A percentile compares a stretch with the other conserved stretches of the same genome.
phyloP scores from a whole-genome alignment of 768 basidiomycete species.

The Leucocoprinus sp. region DNA sequence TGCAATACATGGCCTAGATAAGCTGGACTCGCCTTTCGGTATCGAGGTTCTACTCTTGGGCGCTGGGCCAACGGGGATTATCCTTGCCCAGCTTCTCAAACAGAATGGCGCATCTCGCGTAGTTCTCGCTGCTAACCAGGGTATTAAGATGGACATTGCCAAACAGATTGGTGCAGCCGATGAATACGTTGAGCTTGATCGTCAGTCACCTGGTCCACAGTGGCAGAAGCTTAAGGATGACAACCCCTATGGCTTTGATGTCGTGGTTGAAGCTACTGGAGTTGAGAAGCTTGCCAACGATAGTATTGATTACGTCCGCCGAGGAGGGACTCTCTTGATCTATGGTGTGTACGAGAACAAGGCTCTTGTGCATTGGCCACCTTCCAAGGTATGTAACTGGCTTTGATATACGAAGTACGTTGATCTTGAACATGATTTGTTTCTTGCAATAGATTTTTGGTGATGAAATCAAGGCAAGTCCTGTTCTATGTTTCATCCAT shows the following conservation, averaged over 20 bases:
- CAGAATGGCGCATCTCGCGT: slow-evolving; percentile 76
- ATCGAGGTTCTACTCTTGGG: slow-evolving; percentile 80
- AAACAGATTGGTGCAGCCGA: slow-evolving; percentile 71
- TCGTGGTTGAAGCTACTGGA: slow-evolving; percentile 65
- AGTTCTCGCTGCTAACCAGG: slow-evolving; percentile 84
- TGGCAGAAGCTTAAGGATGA: slow-evolving; percentile 76
- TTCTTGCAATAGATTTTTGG: slow-evolving; percentile 54
- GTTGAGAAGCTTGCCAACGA: slow-evolving; percentile 84
- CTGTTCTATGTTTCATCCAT: neutral
- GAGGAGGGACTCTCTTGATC: slow-evolving; percentile 79
- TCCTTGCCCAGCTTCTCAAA: slow-evolving; percentile 82
- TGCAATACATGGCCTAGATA: slow-evolving; percentile 88
- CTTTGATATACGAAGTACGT: slow-evolving; percentile 2
- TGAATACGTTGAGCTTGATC: slow-evolving; percentile 80
- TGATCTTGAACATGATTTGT: neutral
- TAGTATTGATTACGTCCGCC: slow-evolving; percentile 80
- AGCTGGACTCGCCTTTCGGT: slow-evolving; percentile 74
- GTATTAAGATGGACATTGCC: slow-evolving; percentile 85
- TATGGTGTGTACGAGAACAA: slow-evolving; percentile 90
- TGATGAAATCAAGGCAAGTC: slow-evolving; percentile 36
- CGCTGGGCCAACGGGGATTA: slow-evolving; percentile 87
- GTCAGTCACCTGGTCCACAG: slow-evolving; percentile 63
- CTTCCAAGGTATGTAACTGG: slow-evolving; percentile 66
- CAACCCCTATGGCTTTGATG: slow-evolving; percentile 84
- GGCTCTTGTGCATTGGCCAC: slow-evolving; percentile 80